Evolutionary conservation across 2,329 filamentous ascomycete genomes (phyloP).

Genomic region (Microsporum ferrugineum): DNA sequence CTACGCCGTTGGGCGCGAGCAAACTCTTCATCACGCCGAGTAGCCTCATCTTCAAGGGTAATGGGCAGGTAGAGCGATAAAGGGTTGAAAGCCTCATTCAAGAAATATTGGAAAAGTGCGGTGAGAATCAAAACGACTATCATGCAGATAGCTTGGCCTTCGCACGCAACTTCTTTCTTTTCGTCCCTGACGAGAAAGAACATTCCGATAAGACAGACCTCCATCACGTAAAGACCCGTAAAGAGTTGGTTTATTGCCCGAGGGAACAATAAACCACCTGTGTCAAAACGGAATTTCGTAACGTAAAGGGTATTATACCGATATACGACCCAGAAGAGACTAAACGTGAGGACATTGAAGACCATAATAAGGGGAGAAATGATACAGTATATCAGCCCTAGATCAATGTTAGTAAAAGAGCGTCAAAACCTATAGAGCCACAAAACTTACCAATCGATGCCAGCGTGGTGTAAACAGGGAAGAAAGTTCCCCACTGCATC

Average conservation of each 20-base stretch:
- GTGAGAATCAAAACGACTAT: slow-evolving; percentile 63
- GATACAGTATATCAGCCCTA: slow-evolving; percentile 67
- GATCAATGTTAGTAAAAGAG: neutral
- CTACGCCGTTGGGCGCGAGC: slow-evolving; percentile 62
- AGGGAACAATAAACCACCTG: slow-evolving; percentile 83
- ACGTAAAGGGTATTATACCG: slow-evolving; percentile 97
- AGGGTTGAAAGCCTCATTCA: slow-evolving; percentile 75
- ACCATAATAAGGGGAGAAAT: slow-evolving; percentile 82
- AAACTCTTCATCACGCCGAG: slow-evolving; percentile 81
- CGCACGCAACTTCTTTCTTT: slow-evolving; percentile 45
- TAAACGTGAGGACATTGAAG: slow-evolving; percentile 88
- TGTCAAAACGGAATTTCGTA: slow-evolving; percentile 78
- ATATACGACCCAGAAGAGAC: slow-evolving; percentile 84
- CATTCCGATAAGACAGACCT: slow-evolving; percentile 75
- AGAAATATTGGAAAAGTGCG: slow-evolving; percentile 60
- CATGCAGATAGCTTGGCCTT: slow-evolving; percentile 75
- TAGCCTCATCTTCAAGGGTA: slow-evolving; percentile 89
- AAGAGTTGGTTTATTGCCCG: slow-evolving; percentile 92
- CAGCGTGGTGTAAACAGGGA: slow-evolving; percentile 93
- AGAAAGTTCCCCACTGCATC: slow-evolving; percentile 85
- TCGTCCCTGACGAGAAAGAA: slow-evolving; percentile 67
- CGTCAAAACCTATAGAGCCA: neutral
- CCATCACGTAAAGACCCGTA: slow-evolving; percentile 88
- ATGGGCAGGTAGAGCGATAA: slow-evolving; percentile 84
- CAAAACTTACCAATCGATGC: slow-evolving; percentile 56